These are phyloP conservation scores for Mycena rebaudengoi DNA, from an alignment of 768 basidiomycete species.

Conservation along the genomic window DNA sequence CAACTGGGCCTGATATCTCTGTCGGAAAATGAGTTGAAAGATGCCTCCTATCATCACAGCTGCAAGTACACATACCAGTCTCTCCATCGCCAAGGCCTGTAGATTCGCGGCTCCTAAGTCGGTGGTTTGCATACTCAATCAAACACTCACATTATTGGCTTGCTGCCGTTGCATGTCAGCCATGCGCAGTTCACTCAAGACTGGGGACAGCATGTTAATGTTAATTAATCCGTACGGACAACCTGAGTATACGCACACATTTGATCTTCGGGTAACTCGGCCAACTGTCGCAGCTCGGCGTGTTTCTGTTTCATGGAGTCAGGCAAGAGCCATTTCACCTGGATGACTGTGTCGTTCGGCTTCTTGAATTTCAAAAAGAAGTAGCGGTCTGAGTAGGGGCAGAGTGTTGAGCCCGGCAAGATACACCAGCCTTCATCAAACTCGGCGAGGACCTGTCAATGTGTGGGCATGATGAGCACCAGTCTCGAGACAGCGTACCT, in stretches of 20 bases:
- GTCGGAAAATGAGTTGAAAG: not conserved
- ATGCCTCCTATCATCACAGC: not conserved
- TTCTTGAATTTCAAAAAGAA: conserved; percentile 12
- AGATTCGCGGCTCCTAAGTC: not conserved
- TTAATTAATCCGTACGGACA: not conserved
- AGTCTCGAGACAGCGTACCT: not conserved
- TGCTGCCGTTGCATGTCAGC: not conserved
- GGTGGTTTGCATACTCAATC: not conserved
- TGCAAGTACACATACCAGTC: not conserved
- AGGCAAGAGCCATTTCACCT: not conserved
- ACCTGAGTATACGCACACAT: not conserved
- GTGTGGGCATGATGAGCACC: not conserved
- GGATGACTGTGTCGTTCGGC: conserved; percentile 5
- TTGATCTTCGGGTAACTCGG: conserved; percentile 6
- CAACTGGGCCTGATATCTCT: not conserved
- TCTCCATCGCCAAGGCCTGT: not conserved
- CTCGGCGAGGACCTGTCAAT: not conserved
- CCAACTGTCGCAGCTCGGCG: not conserved
- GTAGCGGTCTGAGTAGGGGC: conserved; percentile 9
- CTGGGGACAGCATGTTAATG: not conserved
- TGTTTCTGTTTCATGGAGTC: not conserved
- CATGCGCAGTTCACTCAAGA: not conserved
- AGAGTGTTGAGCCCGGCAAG: conserved; percentile 4
- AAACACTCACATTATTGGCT: not conserved
- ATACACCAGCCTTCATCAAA: conserved; percentile 9